Evolutionary conservation across 2,329 filamentous ascomycete genomes (phyloP), one percentile per base, ranked within the genome.

Genomic region (Nemania serpens): DNA sequence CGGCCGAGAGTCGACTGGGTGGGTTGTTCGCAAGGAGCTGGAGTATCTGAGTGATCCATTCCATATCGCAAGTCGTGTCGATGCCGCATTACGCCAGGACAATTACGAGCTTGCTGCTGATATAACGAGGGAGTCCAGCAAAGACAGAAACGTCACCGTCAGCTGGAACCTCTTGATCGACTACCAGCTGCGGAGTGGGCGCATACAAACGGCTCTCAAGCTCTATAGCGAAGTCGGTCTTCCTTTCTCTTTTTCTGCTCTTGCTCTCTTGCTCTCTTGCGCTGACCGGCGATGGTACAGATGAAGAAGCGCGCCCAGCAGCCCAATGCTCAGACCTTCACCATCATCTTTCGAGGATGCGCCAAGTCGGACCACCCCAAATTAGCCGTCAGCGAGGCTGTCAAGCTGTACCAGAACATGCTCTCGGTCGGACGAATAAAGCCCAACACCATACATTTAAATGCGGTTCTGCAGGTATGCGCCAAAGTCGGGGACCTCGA

Each of bases 291-390:
- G 18, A 47, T 60, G 12, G 67, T 91, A 25, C 61, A 71, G 90
- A 98, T 99, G 94, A 99, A 98, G 79, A 98, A 98, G 78, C 85
- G 93, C 63, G 88, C 82, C 5, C 90, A 96, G 69, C 81, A 84
- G 25, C 94, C 95, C 1, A 94, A 93, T 73, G 84, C 86, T 3
- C 85, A 89, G 69, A 97, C 95, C 0, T 97, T 91, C 73, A 95
- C 91, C 17, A 88, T 91, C 59, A 84, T 98, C 60, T 87, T 99
- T 67, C 82, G 85, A 52, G 94, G 93, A 33, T 86, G 93, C 56
- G 84, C 88, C 42, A 76, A 81, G 43, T 86, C 88, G 15, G 73
- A 82, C 1, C 83, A 89, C 60, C 76, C 81, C 0, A 79, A 83
- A 45, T 74, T 85, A 33, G 87, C 87, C 50, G 82, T 95, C 5